phyloP scores from a whole-genome alignment of 2,329 filamentous ascomycete species.

The Trichophyton simii region DNA sequence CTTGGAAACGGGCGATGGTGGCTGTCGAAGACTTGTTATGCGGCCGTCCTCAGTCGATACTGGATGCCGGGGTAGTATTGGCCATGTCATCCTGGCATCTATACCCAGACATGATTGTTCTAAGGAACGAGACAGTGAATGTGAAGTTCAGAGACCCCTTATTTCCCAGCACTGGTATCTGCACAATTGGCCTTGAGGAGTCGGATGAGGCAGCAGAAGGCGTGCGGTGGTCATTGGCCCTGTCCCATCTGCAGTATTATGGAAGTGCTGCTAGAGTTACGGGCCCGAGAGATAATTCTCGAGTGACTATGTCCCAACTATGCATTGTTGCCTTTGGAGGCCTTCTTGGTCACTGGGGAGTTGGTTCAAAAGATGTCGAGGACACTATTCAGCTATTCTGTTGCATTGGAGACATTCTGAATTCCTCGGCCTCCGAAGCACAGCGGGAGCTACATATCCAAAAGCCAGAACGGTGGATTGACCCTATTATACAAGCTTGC shows the following conservation, averaged over 20 bases:
- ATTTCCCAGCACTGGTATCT: neutral
- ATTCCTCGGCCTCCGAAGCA: neutral
- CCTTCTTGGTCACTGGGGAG: neutral
- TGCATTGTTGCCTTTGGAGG: neutral
- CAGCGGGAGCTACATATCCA: neutral
- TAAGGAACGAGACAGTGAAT: slow-evolving; percentile 33
- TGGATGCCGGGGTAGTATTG: slow-evolving; percentile 19
- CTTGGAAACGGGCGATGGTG: slow-evolving; percentile 20
- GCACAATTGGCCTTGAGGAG: neutral
- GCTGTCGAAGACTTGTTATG: slow-evolving; percentile 20
- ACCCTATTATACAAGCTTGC: neutral
- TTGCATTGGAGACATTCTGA: neutral
- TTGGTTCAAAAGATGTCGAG: neutral
- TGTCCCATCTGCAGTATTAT: slow-evolving; percentile 5
- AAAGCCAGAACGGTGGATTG: neutral
- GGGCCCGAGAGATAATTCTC: neutral
- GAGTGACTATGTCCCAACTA: neutral
- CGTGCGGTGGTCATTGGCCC: slow-evolving; percentile 3
- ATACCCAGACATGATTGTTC: slow-evolving; percentile 35
- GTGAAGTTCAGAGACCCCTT: neutral
- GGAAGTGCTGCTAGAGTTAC: neutral
- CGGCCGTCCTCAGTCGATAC: slow-evolving; percentile 18
- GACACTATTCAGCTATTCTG: neutral
- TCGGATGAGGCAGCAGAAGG: neutral
- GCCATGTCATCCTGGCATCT: slow-evolving; percentile 26